Evolutionary conservation across 768 basidiomycete species (phyloP), one percentile per base, ranked within the genome.

Genomic region (Nidula microcarpa): DNA sequence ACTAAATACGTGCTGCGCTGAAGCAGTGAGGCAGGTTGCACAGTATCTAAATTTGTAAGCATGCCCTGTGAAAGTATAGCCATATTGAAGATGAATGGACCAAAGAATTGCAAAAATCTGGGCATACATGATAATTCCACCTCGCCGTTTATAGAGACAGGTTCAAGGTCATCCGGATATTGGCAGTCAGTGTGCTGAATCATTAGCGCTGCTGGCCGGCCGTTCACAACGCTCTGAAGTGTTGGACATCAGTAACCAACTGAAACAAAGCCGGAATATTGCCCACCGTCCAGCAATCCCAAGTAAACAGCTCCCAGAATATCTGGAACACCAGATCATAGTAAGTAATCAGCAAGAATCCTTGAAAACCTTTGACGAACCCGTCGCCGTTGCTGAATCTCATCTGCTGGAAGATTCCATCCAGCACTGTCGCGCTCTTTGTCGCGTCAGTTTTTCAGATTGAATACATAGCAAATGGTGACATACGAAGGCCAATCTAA

Each of bases 251-350:
- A 48, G 46, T 23, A 4, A 30, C 52, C 43, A 37, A 50, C 23
- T 23, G 23, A 3, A 23, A 23, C 23, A 23, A 23, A 23, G 23
- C 23, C 23, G 3, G 23, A 23, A 23, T 2, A 23, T 23, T 14
- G 68, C 73, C 52, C 54, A 76, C 79, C 50, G 72, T 69, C 76
- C 79, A 82, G 6, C 71, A 65, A 59, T 82, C 79, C 67, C 73
- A 78, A 14, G 71, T 68, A 57, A 71, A 78, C 7, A 81, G 62
- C 52, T 82, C 80, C 81, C 81, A 82, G 60, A 81, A 82, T 37
- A 81, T 59, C 70, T 72, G 52, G 32, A 30, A 23, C 18, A 32
- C 44, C 37, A n/a, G 41, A 36, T 41, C 16, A 58, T 9, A 53
- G 37, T 52, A 44, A 50, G 36, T 17, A 10, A 11, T n/a, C 13